Evolutionary conservation across 176 grass and related monocot genomes (phyloP).

Genomic region (Aechmea fasciata): DNA sequence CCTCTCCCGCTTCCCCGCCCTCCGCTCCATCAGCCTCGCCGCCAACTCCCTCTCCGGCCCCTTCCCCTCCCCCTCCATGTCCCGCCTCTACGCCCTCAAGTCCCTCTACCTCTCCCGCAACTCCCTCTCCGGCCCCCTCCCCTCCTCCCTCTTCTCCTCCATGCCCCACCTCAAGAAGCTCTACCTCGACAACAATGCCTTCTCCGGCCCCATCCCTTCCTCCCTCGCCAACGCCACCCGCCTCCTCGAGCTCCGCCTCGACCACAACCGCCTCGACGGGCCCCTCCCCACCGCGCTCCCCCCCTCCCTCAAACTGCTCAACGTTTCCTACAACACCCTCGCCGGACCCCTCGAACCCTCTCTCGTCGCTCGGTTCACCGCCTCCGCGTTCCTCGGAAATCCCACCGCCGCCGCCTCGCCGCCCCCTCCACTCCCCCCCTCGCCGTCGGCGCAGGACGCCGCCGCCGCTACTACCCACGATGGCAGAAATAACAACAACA

Average conservation of each 20-base stretch:
- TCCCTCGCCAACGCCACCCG: not conserved
- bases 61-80: not conserved
- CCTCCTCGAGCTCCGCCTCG: not conserved
- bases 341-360: not conserved
- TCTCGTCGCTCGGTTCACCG: slow-evolving; percentile 8
- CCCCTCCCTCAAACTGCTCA: not conserved
- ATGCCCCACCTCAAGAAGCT: not conserved
- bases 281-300: not conserved
- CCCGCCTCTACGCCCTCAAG: not conserved
- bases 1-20: not conserved
- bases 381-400: slow-evolving; percentile 4
- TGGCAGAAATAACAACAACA: not conserved
- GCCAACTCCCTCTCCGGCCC: not conserved
- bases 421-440: not conserved
- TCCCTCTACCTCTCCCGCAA: slow-evolving; percentile 1
- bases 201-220: not conserved
- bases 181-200: not conserved
- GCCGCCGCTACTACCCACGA: no score
- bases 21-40: not conserved
- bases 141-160: not conserved
- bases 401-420: no score
- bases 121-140: not conserved
- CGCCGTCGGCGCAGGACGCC: not conserved
- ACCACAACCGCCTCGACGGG: slow-evolving; percentile 15
- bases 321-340: slow-evolving; percentile 4